Base-by-base conservation (phyloP, 306 rosid species). In the Quercus suber region DNA sequence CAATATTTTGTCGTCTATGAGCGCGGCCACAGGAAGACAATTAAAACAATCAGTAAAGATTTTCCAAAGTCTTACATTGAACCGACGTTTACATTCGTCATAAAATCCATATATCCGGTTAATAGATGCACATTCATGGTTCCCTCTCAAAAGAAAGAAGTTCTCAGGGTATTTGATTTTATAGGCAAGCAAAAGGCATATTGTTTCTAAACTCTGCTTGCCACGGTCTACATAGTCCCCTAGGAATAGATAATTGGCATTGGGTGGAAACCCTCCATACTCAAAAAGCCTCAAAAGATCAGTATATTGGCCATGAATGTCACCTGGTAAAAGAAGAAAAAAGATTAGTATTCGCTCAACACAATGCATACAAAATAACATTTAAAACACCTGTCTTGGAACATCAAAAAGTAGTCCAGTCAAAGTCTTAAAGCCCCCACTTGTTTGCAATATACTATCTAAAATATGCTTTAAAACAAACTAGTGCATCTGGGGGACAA, bases 211-310 rank as follows among this genome's bases (percentile, higher is more conserved):
- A 73, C 87, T 76, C 78, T 84, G 87, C 69, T 76, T 84, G 43
- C 87, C 87, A 45, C 87, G 81, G 71, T 84, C 87, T 33, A 84
- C 87, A 49, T 84, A 84, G 81, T 84, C 87, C 6, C 87, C 87
- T 45, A 84, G 70, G 73, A 84, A 84, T 23, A 84, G 18, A 67
- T 84, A 84, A 72, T 84, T 84, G 25, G 87, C 81, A 31, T 65
- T 79, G 57, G 87, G 87, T 71, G 87, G 87, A 71, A 84, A 84
- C 15, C 84, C 87, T n/a, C 87, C 87, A 31, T 84, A 80, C 41
- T 84, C 87, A 53, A 84, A 84, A 37, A 84, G 84, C 84, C 87
- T 75, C 76, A 84, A 76, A 56, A 84, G 87, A 64, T 84, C 87
- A 27, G 87, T 71, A 76, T 84, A 84, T 59, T 84, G 87, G 57